Conservation (phyloP, 2,329 filamentous ascomycete species). For the Byssochlamys sp. region DNA sequence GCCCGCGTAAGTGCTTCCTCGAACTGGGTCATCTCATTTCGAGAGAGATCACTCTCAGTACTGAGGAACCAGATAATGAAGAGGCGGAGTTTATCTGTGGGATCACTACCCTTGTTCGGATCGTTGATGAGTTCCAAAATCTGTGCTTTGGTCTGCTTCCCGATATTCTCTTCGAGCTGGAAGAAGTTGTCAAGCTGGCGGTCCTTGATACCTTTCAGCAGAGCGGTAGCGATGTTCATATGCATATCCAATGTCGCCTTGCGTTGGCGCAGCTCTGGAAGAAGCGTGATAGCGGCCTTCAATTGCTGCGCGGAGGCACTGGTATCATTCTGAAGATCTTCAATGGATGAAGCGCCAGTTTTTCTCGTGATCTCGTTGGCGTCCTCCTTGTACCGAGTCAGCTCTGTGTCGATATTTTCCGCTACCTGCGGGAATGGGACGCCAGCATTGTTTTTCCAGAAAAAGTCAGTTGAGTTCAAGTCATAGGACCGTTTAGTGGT, state of each 20-base stretch:
- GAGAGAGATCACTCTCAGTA: conserved; percentile 76
- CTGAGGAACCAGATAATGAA: conserved; percentile 97
- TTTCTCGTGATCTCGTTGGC: conserved; percentile 89
- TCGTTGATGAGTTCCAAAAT: conserved; percentile 80
- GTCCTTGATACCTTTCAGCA: conserved; percentile 77
- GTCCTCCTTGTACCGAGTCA: conserved; percentile 91
- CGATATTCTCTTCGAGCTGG: conserved; percentile 84
- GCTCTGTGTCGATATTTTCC: conserved; percentile 86
- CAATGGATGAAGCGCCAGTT: conserved; percentile 82
- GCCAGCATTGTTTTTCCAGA: conserved; percentile 87
- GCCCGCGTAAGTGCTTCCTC: conserved; percentile 70
- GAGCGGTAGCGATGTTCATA: conserved; percentile 88
- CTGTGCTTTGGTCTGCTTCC: conserved; percentile 81
- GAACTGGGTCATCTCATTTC: conserved; percentile 74
- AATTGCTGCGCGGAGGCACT: conserved; percentile 84
- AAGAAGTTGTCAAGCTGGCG: conserved; percentile 93
- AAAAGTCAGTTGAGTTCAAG: conserved; percentile 80
- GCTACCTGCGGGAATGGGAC: conserved; percentile 90
- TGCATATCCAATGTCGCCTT: conserved; percentile 95
- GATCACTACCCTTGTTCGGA: conserved; percentile 67
- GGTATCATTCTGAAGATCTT: conserved; percentile 83
- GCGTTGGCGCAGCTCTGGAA: conserved; percentile 84
- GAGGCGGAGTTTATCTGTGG: conserved; percentile 78
- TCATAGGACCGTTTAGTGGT: conserved; percentile 84
- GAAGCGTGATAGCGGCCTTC: conserved; percentile 84